These are phyloP conservation scores for Pythium dissotocum DNA, from an alignment of 352 stramenopile species.

Conservation along the genomic window DNA sequence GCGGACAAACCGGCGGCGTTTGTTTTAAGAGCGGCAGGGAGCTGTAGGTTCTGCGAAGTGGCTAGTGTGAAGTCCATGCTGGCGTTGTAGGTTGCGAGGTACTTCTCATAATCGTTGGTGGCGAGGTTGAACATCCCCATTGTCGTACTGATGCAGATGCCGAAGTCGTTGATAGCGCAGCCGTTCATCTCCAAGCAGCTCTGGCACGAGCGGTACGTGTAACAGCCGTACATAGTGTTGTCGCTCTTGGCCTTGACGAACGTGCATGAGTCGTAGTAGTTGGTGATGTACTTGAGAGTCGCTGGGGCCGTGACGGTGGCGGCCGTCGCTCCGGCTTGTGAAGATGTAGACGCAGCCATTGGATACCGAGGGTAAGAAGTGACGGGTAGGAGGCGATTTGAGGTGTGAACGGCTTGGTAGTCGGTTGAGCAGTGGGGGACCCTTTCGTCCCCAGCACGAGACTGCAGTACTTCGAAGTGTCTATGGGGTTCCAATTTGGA, in stretches of 20 bases:
- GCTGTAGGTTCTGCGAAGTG: slow-evolving; percentile 3
- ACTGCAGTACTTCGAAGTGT: too few species aligned
- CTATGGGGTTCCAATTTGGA: too few species aligned
- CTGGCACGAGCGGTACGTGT: slow-evolving; percentile 27
- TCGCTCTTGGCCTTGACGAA: slow-evolving; percentile 17
- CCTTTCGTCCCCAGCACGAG: too few species aligned
- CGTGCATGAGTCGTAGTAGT: slow-evolving; percentile 12
- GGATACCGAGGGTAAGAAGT: too few species aligned
- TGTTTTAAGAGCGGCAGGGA: not conserved
- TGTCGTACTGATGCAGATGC: slow-evolving; percentile 17
- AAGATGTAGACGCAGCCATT: not conserved
- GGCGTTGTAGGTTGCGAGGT: slow-evolving; percentile 14
- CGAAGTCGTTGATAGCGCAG: slow-evolving; percentile 25
- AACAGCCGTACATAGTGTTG: slow-evolving; percentile 18
- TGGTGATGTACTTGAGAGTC: not conserved
- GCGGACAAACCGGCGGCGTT: slow-evolving; percentile 5
- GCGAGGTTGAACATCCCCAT: slow-evolving; percentile 14
- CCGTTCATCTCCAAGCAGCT: slow-evolving; percentile 24
- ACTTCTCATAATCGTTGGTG: not conserved
- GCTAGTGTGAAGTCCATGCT: slow-evolving; percentile 23
- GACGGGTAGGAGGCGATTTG: not conserved
- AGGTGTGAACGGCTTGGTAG: too few species aligned
- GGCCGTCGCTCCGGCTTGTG: not conserved
- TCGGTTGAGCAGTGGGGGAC: too few species aligned
- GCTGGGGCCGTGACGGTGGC: not conserved